Evolutionary conservation across 2,329 filamentous ascomycete species (phyloP), one percentile per base, ranked within the genome.

Genomic region (Paraphaeosphaeria minitans): DNA sequence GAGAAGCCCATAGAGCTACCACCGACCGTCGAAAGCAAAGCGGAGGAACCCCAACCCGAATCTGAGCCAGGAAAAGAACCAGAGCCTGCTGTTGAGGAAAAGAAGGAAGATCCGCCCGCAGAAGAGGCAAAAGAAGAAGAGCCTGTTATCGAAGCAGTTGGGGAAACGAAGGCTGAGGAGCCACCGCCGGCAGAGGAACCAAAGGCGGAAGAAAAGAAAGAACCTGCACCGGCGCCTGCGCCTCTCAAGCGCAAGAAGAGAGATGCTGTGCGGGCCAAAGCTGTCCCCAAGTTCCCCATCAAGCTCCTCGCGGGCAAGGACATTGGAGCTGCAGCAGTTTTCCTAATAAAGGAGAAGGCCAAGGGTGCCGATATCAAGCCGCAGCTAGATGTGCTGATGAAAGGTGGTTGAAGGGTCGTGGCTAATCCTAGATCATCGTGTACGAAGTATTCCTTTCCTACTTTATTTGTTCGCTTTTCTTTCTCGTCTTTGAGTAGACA

Each of bases 321-420:
- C 49, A 59, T 65, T 29, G 59, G 61, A 31, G 58, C 56, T 0
- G 58, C 68, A 10, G 57, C 70, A 1, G 54, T 64, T 33, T 53
- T 63, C 16, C 62, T 73, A 2, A 55, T 62, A 13, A 61, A 66
- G 29, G 64, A 68, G 54, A 71, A 68, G 56, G 66, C 65, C 43
- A 64, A 62, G 9, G 71, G 71, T 19, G 59, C 54, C 10, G 66
- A 70, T 48, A 61, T 72, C 45, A 42, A 4, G 12, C 58, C 58
- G 46, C 35, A 43, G 51, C 41, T 60, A 12, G 31, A 45, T 31
- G 46, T 55, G 24, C 50, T 60, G 6, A 60, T 35, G 55, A 52
- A 57, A 19, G 46, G 37, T 24, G 58, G 22, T 35, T 56, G 46
- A 56, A 16, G 14, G 8, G 24, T n/a, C 22, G 43, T 29, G 48